Percentiles rank a stretch among this genome's conserved stretches.
These are phyloP conservation scores for Candida tetrigidarum DNA, from an alignment of 1,139 yeast species.

Conservation along the genomic window DNA sequence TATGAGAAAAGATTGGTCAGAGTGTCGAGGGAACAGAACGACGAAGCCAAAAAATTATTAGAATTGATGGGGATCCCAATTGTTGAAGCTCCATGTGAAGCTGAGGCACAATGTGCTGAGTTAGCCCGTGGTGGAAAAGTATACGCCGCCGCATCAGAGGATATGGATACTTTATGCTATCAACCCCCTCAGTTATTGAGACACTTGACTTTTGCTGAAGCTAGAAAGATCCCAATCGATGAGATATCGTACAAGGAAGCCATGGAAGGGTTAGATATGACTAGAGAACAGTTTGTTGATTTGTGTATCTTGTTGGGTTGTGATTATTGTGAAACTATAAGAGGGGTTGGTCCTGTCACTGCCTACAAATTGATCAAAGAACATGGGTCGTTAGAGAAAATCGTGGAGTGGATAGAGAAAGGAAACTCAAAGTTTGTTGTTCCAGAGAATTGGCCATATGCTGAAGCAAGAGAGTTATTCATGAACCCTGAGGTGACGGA, in stretches of 20 bases:
- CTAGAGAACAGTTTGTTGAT: constrained; percentile 78
- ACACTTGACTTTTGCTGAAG: constrained; percentile 92
- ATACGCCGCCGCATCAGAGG: constrained; percentile 97
- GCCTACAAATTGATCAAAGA: constrained; percentile 89
- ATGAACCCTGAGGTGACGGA: constrained; percentile 76
- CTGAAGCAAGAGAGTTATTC: constrained; percentile 85
- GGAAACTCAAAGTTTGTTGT: constrained; percentile 72
- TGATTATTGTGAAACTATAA: constrained; percentile 94
- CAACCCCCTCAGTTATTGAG: constrained; percentile 82
- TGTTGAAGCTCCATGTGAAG: constrained; percentile 95
- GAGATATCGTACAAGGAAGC: constrained; percentile 76
- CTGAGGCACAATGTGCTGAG: constrained; percentile 98
- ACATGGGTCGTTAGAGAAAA: constrained; percentile 77
- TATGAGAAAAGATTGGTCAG: constrained; percentile 87
- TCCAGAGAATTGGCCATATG: constrained; percentile 95
- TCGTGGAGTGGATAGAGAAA: constrained; percentile 64
- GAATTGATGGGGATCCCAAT: constrained; percentile 94
- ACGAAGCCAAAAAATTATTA: constrained; percentile 83
- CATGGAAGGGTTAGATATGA: constrained; percentile 75
- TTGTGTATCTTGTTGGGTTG: constrained; percentile 93
- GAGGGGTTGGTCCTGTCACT: constrained; percentile 95
- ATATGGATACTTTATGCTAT: constrained; percentile 97
- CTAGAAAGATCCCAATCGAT: constrained; percentile 88
- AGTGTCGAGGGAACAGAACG: constrained; percentile 89
- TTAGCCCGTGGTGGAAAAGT: constrained; percentile 87